phyloP scores from a whole-genome alignment of 2,329 filamentous ascomycete species.

The Tolypocladium endophyticum region DNA sequence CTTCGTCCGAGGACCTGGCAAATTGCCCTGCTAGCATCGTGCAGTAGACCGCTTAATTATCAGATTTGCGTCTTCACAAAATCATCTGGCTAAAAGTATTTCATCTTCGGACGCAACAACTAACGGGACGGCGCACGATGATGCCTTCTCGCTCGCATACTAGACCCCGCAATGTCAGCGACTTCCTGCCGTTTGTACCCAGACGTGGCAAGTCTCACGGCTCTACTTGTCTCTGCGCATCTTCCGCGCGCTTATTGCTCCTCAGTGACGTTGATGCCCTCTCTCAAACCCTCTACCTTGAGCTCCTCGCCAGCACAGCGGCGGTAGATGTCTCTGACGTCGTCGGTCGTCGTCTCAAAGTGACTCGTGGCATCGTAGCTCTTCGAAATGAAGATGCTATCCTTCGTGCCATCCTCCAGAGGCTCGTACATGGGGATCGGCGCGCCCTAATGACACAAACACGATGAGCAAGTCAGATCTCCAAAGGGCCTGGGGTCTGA shows the following conservation, averaged over 20 bases:
- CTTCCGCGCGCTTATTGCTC: conserved; percentile 34
- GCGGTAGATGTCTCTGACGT: conserved; percentile 88
- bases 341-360: conserved; percentile 86
- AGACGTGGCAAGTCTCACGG: background rate
- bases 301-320: conserved; percentile 76
- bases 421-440: conserved; percentile 94
- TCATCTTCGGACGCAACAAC: background rate
- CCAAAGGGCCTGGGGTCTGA: background rate
- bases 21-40: background rate
- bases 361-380: conserved; percentile 97
- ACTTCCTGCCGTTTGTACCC: background rate
- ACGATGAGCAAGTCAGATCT: background rate
- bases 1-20: background rate
- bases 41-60: background rate
- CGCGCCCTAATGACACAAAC: conserved; percentile 38
- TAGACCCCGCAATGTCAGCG: background rate
- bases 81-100: background rate
- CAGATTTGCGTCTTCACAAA: background rate
- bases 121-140: background rate
- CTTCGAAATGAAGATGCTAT: conserved; percentile 96
- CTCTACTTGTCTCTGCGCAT: background rate
- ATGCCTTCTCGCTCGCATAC: background rate
- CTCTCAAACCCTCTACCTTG: conserved; percentile 76
- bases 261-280: conserved; percentile 64
- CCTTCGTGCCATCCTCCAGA: conserved; percentile 65